phyloP scores from a whole-genome alignment of 2,329 filamentous ascomycete genomes.

The Cordyceps tenuipes region DNA sequence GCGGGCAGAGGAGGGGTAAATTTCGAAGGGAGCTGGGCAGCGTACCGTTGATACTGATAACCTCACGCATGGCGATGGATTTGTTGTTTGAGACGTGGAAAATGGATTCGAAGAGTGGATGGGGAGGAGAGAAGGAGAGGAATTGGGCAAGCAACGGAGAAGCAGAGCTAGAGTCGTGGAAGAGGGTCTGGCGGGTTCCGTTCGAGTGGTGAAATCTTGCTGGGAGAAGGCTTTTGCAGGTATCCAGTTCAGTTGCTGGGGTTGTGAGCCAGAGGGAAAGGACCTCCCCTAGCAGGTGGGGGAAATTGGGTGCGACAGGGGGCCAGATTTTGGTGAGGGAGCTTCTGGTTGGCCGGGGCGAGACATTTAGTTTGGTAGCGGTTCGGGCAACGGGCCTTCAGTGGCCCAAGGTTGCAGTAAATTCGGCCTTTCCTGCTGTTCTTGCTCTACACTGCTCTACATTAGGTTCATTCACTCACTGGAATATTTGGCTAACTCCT shows the following conservation, averaged over 20 bases:
- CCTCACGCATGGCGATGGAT: slow-evolving; percentile 82
- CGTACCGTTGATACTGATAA: slow-evolving; percentile 98
- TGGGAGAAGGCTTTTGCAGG: slow-evolving; percentile 10
- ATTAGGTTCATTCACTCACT: not conserved
- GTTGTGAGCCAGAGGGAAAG: not conserved
- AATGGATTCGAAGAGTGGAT: slow-evolving; percentile 17
- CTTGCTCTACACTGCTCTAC: not conserved
- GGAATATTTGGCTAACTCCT: not conserved
- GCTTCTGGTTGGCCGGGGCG: slow-evolving; percentile 5
- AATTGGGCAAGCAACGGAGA: not conserved
- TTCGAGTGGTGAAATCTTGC: not conserved
- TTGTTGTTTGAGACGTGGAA: slow-evolving; percentile 17
- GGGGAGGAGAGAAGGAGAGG: slow-evolving; percentile 16
- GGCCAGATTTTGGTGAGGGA: not conserved
- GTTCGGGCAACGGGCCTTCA: not conserved
- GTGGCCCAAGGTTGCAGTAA: not conserved
- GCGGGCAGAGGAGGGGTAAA: slow-evolving; percentile 22
- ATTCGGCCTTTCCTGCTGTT: not conserved
- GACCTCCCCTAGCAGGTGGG: slow-evolving; percentile 27
- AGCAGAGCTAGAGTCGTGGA: slow-evolving; percentile 5
- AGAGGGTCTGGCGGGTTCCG: slow-evolving; percentile 10
- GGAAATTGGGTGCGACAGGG: slow-evolving; percentile 36
- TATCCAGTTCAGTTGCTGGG: slow-evolving; percentile 8
- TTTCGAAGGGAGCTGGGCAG: slow-evolving; percentile 14
- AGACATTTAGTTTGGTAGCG: not conserved